Conservation (phyloP, 768 basidiomycete species). For the Lentinula edodes region DNA sequence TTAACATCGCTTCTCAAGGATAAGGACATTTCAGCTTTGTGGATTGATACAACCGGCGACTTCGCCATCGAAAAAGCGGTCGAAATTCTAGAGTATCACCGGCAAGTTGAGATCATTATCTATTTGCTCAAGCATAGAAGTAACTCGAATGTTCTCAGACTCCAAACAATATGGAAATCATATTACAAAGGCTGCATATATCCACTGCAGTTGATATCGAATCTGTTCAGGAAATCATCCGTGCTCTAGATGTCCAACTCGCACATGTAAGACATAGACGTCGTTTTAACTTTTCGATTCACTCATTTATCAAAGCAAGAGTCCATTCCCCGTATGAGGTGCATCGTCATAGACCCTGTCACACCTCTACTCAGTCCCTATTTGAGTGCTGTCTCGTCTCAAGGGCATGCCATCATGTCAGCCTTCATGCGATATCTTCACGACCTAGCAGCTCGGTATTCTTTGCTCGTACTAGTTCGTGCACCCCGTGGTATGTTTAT, state of each 20-base stretch:
- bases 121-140: slow-evolving; percentile 4
- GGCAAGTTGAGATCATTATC: slow-evolving; percentile 9
- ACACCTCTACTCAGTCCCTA: slow-evolving; percentile 60
- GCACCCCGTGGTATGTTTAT: slow-evolving; percentile 14
- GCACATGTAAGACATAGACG: not conserved
- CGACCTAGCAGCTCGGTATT: slow-evolving; percentile 35
- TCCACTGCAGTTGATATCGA: slow-evolving; percentile 56
- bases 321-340: slow-evolving; percentile 19
- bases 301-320: slow-evolving; percentile 8
- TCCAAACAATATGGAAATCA: slow-evolving; percentile 5
- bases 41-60: slow-evolving; percentile 72
- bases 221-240: slow-evolving; percentile 43
- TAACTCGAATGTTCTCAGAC: not conserved
- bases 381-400: slow-evolving; percentile 59
- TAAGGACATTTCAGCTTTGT: slow-evolving; percentile 38
- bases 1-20: slow-evolving; percentile 43
- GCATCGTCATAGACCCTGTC: slow-evolving; percentile 60
- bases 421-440: slow-evolving; percentile 65
- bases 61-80: slow-evolving; percentile 50
- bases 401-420: slow-evolving; percentile 74
- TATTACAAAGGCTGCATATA: slow-evolving; percentile 53
- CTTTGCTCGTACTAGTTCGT: slow-evolving; percentile 47
- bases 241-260: slow-evolving; percentile 20
- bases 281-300: not conserved
- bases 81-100: slow-evolving; percentile 25